These are phyloP conservation scores for Mariannaea sp. DNA, from an alignment of 2,329 filamentous ascomycete species.

Conservation along the genomic window DNA sequence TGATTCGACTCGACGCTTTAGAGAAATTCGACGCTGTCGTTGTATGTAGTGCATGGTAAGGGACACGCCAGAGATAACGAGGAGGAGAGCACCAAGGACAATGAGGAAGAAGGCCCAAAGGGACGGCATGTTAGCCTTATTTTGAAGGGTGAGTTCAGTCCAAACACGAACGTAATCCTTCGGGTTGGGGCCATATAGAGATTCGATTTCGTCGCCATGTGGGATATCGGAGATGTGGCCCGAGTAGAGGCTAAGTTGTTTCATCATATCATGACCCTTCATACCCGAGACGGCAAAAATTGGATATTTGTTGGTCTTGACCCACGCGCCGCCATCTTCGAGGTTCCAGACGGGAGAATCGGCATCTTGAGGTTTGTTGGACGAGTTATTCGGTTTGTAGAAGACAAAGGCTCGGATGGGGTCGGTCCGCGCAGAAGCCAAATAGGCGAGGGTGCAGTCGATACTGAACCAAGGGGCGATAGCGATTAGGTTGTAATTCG, in stretches of 20 bases:
- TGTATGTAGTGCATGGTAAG: conserved; percentile 79
- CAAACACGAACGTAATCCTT: conserved; percentile 65
- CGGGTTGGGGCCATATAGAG: conserved; percentile 58
- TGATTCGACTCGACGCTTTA: conserved; percentile 71
- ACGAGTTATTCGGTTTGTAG: conserved; percentile 61
- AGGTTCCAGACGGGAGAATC: conserved; percentile 73
- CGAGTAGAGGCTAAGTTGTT: conserved; percentile 75
- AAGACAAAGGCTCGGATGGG: conserved; percentile 68
- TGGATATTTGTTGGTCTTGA: conserved; percentile 70
- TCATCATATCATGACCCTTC: conserved; percentile 70
- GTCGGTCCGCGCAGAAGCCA: conserved; percentile 63
- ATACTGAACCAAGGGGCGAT: conserved; percentile 84
- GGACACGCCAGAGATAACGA: conserved; percentile 70
- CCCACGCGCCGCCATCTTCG: conserved; percentile 73
- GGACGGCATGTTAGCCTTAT: conserved; percentile 62
- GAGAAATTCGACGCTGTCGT: conserved; percentile 66
- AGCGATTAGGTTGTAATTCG: conserved; percentile 76
- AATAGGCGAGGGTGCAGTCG: conserved; percentile 74
- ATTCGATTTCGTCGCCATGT: conserved; percentile 59
- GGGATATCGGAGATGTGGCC: conserved; percentile 70
- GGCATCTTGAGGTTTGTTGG: conserved; percentile 66
- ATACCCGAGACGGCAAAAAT: conserved; percentile 79
- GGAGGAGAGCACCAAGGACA: conserved; percentile 72
- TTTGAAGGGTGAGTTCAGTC: conserved; percentile 57
- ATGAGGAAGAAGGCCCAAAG: conserved; percentile 81